These are phyloP conservation scores for Vitis riparia DNA, from an alignment of 164 flowering plant species.

Conservation along the genomic window DNA sequence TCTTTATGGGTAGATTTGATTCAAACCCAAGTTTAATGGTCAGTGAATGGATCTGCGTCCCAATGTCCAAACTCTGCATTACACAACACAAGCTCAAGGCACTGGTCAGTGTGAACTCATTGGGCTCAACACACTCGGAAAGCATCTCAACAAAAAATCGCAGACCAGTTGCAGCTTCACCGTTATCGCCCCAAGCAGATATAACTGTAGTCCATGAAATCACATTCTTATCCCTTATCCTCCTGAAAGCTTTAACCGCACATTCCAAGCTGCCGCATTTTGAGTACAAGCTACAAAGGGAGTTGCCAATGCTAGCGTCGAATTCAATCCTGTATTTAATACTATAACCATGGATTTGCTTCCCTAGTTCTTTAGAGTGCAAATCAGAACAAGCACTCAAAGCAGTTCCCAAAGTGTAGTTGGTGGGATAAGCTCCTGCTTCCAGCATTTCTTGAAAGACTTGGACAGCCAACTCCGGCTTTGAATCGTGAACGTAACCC, in stretches of 20 bases:
- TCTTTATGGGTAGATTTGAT: constrained; percentile 42
- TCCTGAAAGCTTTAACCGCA: constrained; percentile 55
- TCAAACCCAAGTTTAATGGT: constrained; percentile 56
- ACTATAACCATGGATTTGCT: constrained; percentile 67
- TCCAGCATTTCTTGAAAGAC: constrained; percentile 65
- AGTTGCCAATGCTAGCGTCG: constrained; percentile 63
- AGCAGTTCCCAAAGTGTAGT: constrained; percentile 57
- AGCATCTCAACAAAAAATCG: constrained; percentile 51
- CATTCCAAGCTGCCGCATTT: constrained; percentile 49
- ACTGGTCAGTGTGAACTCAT: constrained; percentile 57
- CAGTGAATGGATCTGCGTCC: constrained; percentile 64
- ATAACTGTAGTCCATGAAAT: constrained; percentile 84
- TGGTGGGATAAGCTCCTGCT: constrained; percentile 64
- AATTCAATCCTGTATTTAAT: constrained; percentile 54
- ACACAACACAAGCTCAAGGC: constrained; percentile 70
- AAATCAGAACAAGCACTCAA: constrained; percentile 65
- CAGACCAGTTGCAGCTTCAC: constrained; percentile 49
- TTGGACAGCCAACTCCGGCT: constrained; percentile 49
- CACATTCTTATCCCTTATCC: constrained; percentile 59
- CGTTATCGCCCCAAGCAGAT: constrained; percentile 67
- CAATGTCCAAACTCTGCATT: constrained; percentile 43
- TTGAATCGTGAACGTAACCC: constrained; percentile 62
- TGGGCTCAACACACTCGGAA: constrained; percentile 32
- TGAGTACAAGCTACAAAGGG: constrained; percentile 73
- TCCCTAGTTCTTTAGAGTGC: constrained; percentile 39